These are phyloP conservation scores for Spencermartinsiella ligniputridi DNA, from an alignment of 1,139 yeast genomes.

Conservation along the genomic window DNA sequence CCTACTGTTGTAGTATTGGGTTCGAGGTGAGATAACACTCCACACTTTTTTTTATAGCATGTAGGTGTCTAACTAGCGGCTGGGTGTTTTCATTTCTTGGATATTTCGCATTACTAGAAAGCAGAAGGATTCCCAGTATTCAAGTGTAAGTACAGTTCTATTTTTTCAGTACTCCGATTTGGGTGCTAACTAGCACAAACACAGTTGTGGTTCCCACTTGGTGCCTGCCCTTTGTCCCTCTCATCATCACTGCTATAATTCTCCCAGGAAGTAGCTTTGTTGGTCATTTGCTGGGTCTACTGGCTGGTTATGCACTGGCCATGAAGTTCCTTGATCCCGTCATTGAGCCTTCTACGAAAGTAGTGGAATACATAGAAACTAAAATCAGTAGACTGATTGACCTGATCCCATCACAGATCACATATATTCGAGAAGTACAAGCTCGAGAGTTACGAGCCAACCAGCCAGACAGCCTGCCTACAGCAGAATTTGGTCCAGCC, in stretches of 20 bases:
- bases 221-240: conserved; percentile 52
- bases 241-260: conserved; percentile 47
- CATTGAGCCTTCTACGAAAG: conserved; percentile 60
- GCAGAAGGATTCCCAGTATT: conserved; percentile 44
- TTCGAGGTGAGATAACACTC: conserved; percentile 39
- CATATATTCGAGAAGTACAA: conserved; percentile 53
- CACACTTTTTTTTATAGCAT: too few species aligned
- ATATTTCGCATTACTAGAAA: conserved; percentile 59
- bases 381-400: conserved; percentile 48
- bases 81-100: conserved; percentile 71
- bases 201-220: conserved; percentile 52
- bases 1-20: conserved; percentile 60
- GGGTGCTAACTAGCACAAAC: conserved; percentile 14
- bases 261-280: conserved; percentile 62
- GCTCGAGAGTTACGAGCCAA: conserved; percentile 37
- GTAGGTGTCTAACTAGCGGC: conserved; percentile 43
- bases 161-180: too few species aligned
- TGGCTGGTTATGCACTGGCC: conserved; percentile 51
- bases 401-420: conserved; percentile 50
- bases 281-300: conserved; percentile 61
- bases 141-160: conserved; percentile 29
- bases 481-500: too few species aligned
- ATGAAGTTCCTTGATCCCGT: conserved; percentile 51
- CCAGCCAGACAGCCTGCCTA: conserved; percentile 1
- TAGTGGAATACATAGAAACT: conserved; percentile 62